A percentile compares a stretch with the other conserved stretches of the same genome.
phyloP scores from a whole-genome alignment of 352 stramenopile species.

The Plasmopara halstedii region DNA sequence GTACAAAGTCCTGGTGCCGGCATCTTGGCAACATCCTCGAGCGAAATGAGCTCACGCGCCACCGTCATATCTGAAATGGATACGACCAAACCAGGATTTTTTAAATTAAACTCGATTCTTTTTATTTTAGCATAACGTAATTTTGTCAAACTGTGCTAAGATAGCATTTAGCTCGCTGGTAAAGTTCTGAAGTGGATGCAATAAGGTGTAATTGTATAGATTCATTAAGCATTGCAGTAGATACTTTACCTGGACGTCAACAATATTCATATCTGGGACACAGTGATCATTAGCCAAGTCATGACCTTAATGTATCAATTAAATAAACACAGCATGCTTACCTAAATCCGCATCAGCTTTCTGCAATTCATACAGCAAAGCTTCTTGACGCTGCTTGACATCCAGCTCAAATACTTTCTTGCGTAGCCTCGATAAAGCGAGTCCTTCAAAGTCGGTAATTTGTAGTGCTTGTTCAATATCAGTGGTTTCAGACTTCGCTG shows the following conservation, averaged over 20 bases:
- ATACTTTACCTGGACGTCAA: conserved; percentile 32
- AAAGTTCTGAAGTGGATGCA: conserved; percentile 21
- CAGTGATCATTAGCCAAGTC: neutral
- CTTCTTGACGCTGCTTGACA: conserved; percentile 36
- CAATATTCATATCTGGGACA: conserved; percentile 30
- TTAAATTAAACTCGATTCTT: too few species aligned
- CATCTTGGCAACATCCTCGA: conserved; percentile 86
- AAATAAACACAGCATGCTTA: conserved; percentile 1
- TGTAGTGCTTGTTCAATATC: conserved; percentile 16
- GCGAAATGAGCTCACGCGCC: conserved; percentile 42
- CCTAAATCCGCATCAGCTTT: conserved; percentile 27
- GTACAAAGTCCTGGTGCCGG: conserved; percentile 75
- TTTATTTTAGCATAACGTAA: neutral
- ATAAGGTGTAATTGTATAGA: neutral
- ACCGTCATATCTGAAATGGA: too few species aligned
- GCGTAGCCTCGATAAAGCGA: conserved; percentile 23
- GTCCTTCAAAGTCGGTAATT: neutral
- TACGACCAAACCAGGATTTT: too few species aligned
- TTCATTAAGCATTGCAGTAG: neutral
- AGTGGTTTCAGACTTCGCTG: conserved; percentile 6
- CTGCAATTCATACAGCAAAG: conserved; percentile 31
- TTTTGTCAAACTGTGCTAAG: conserved; percentile 36
- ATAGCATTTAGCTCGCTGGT: conserved; percentile 40
- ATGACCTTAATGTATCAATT: neutral
- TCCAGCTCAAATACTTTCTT: conserved; percentile 47